Base-by-base conservation (phyloP, 2,329 filamentous ascomycete species). In the Epichloe amarillans region DNA sequence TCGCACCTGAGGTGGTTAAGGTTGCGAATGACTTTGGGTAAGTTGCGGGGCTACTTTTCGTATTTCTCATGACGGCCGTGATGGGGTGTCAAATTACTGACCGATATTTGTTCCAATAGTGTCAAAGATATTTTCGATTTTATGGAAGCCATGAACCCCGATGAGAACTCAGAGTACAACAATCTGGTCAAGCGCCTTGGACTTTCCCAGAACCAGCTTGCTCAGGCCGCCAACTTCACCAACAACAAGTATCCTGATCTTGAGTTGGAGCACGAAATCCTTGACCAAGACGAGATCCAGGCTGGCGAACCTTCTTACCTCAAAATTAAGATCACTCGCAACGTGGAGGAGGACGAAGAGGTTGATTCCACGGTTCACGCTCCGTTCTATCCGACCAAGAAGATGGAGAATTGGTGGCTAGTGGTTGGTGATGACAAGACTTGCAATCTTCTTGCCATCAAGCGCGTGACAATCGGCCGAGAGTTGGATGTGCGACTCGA, bases 351-450 rank as follows among this genome's bases (percentile, higher is more conserved):
- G 49, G 72, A 74, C 12, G 73, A 79, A 21, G 83, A 87, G 56
- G 78, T 86, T 15, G 88, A 96, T 64, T 79, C 84, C 2, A 84
- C 83, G 1, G 94, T 97, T 2, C 90, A 97, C 64, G 90, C 91
- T 48, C 93, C 93, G 0, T 98, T 97, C 75, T 98, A 93, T 65
- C 90, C 93, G 1, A 74, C 68, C 47, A 84, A 85, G 67, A 98
- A 98, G 76, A 84, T 88, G 72, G 93, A 98, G 75, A 95, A 93
- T 64, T 98, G 90, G 90, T 98, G 93, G 93, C 72, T 98, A 51
- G 88, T 98, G 19, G 88, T 98, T 36, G 91, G 90, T 33, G 90
- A 97, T 60, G 89, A 96, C 70, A 85, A 81, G 65, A 88, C 85
- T 40, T 91, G 88, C 72, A 90, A 77, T 56, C 73, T 98, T 55